Evolutionary conservation across 306 rosid species (phyloP), one percentile per base, ranked within the genome.

Genomic region (Cucurbita argyrosperma): DNA sequence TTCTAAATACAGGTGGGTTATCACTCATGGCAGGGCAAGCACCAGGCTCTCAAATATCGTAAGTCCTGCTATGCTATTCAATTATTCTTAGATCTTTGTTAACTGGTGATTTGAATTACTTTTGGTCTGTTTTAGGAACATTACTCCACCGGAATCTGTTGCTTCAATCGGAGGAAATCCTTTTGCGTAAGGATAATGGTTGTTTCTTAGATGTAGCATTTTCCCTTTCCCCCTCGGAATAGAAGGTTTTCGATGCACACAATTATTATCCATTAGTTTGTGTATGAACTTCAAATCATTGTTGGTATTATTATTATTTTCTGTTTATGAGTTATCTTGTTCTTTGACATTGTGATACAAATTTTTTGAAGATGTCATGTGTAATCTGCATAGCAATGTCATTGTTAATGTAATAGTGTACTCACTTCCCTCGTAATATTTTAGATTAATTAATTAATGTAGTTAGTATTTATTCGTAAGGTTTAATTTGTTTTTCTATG

Each of bases 121-220:
- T 11, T 21, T 37, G 10, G 8, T 40, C 15, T 79, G 49, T 79
- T 79, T 76, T 92, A 92, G 96, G 90, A 88, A 78, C 55, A 84
- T 84, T 55, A 78, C 88, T 21, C 42, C 86, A 23, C 90, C 80
- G 13, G 96, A 89, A 58, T 81, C 88, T 16, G 90, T 87, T 63
- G 87, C 90, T 45, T 81, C 98, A 0, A 14, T 87, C 5, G 96
- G 96, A 78, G 93, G 96, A 63, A 93, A 93, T 81, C 98, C 96
- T 67, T 93, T 93, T 74, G 93, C 93, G n/a, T 92, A 88, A 86
- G 71, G 76, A 68, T 12, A 13, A 43, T 11, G 35, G 52, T 65
- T 43, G 6, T 43, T 56, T 65, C 49, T 10, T 63, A 16, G 49
- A n/a, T 46, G 39, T 43, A 43, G 54, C 10, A 45, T 65, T 65